Base-by-base conservation (phyloP, 768 basidiomycete genomes). In the Lactifluus subvellereus region DNA sequence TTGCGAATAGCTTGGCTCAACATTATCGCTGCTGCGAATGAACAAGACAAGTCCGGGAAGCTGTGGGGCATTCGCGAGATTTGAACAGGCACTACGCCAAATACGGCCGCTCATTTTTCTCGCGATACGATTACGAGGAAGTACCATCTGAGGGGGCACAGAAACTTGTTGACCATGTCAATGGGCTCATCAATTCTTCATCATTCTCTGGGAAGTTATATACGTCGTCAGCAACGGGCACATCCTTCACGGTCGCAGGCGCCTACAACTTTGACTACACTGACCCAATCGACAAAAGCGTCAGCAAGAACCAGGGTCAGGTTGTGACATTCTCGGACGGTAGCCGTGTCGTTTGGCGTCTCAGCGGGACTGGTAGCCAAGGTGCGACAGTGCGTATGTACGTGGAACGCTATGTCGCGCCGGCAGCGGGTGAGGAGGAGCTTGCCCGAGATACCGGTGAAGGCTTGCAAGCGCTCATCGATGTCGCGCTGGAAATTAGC, bases 81-180 rank as follows among this genome's bases (percentile, higher is more conserved):
- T 64, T 96, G 22, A 80, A 84, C 68, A 83, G 82, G 70, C 94
- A 95, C 79, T 99, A 98, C 77, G 80, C 82, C 65, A 86, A 82
- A 70, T 98, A 99, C 75, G 97, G 97, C 49, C 92, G 97, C 63
- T 94, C 88, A 53, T 98, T 97, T 86, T 99, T 99, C 83, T 95
- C 91, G 69, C 89, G 95, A 65, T 98, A 99, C 76, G 97, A 99
- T 77, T 99, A 99, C 78, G 97, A 99, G 73, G 97, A 98, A 74
- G 93, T 97, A 51, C 82, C 91, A 2, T 93, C 94, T 0, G 90
- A 89, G 42, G 92, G 90, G 37, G 97, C 97, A 50, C 84, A 91
- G 70, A 85, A 86, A 65, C 79, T 99, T 66, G 93, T 98, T 71
- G 82, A 80, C 38, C 80, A 85, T 71, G 77, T 99, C 72, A 85